These are phyloP conservation scores for Ustilago crameri DNA, from an alignment of 1,284 basidiomycete species.

Conservation along the genomic window DNA sequence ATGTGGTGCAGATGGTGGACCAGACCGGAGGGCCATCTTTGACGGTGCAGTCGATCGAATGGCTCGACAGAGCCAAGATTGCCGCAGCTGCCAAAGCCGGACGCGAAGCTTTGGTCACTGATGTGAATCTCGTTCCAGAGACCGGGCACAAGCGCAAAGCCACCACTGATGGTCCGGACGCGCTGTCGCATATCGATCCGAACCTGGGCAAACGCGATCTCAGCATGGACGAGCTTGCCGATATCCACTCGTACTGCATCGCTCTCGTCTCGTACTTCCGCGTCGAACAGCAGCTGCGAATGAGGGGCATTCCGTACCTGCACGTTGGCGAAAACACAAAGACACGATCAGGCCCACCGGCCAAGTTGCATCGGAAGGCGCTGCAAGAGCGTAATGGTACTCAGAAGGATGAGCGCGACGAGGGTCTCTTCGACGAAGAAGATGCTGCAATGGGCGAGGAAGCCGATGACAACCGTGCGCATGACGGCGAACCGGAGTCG, in stretches of 20 bases:
- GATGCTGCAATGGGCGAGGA: conserved; percentile 7
- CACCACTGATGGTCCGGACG: not conserved
- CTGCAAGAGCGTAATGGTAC: not conserved
- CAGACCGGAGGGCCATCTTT: conserved; percentile 27
- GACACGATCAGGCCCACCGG: conserved; percentile 30
- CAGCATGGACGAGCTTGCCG: conserved; percentile 47
- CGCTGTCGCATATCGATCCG: not conserved
- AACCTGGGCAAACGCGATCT: conserved; percentile 15
- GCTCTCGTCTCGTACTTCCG: conserved; percentile 89
- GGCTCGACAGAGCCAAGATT: conserved; percentile 53
- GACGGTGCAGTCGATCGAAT: conserved; percentile 52
- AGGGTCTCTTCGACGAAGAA: conserved; percentile 32
- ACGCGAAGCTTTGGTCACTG: conserved; percentile 1
- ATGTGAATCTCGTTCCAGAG: not conserved
- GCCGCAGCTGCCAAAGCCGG: conserved; percentile 11
- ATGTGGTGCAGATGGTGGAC: conserved; percentile 42
- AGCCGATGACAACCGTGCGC: not conserved
- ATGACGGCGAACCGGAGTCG: conserved; percentile 18
- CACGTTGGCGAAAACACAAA: conserved; percentile 77
- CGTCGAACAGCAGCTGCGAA: conserved; percentile 86
- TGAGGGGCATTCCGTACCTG: conserved; percentile 80
- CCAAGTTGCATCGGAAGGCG: conserved; percentile 11
- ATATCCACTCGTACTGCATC: conserved; percentile 70
- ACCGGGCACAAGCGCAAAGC: conserved; percentile 31
- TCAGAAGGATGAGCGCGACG: conserved; percentile 19